Percentiles rank a stretch among this genome's conserved stretches.
These are phyloP conservation scores for Schoenoplectus tabernaemontani DNA, from an alignment of 202 grass and related monocot genomes.

Conservation along the genomic window DNA sequence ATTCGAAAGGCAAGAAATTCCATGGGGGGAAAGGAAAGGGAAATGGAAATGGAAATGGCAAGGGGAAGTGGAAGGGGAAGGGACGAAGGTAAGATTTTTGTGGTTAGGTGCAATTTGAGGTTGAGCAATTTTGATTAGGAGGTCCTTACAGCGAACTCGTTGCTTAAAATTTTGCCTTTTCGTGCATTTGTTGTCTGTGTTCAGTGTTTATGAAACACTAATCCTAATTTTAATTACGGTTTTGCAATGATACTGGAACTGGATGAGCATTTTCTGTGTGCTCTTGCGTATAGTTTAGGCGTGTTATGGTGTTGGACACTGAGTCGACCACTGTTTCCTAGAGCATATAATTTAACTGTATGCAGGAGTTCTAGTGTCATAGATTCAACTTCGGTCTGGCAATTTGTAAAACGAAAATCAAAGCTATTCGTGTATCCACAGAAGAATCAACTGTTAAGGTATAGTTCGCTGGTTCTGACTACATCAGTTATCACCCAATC, in stretches of 20 bases:
- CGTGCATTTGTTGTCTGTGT: not conserved
- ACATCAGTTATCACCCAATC: too few species aligned
- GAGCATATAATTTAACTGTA: not conserved
- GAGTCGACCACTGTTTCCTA: not conserved
- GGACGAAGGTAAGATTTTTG: conserved; percentile 27
- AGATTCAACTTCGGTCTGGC: not conserved
- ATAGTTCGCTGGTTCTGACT: too few species aligned
- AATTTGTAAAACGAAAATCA: not conserved
- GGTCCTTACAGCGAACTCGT: not conserved
- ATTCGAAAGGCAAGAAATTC: conserved; percentile 9
- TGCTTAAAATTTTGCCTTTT: not conserved
- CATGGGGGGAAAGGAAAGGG: not conserved
- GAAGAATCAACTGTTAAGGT: too few species aligned
- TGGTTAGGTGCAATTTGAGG: not conserved
- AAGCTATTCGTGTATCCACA: too few species aligned
- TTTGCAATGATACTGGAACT: not conserved
- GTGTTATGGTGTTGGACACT: not conserved
- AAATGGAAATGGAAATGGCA: conserved; percentile 27
- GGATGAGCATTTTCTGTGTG: not conserved
- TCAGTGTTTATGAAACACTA: not conserved
- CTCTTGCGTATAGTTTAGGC: not conserved
- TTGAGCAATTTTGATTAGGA: not conserved
- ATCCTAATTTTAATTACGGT: not conserved
- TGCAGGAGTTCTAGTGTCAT: not conserved
- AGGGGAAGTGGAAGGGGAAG: conserved; percentile 23